Evolutionary conservation across 2,329 filamentous ascomycete species (phyloP), one percentile per base, ranked within the genome.

Genomic region (Aspergillus sp.): DNA sequence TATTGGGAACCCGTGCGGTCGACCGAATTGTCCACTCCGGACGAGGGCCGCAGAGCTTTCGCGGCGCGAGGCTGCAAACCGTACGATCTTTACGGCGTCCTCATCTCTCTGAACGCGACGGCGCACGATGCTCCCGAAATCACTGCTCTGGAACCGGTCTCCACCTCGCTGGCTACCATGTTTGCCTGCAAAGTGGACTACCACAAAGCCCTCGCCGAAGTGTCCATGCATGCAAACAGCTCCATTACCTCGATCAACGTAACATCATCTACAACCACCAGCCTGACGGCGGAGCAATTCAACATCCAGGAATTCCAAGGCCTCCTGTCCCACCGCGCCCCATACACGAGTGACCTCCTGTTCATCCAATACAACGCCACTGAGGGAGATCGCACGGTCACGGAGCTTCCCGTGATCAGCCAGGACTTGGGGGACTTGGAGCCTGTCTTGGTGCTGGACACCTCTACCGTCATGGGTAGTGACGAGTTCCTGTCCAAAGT

Each of bases 181-280:
- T 69, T 70, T 50, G 67, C 64, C 25, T 71, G 68, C 52, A 63
- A 64, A 14, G 61, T 71, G 6, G 36, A 56, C 7, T 71, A 71
- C 38, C 54, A 59, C 13, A 61, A 65, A 49, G 66, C 66, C 1
- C 47, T 65, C 7, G 68, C 66, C 10, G 53, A 55, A 23, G 52
- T 71, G 2, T 54, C 55, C 3, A 69, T 70, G 66, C 68, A 69
- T 46, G 64, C 67, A 9, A 70, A 70, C 46, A 69, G 67, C 45
- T 70, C 68, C 7, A 66, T 70, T 34, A 66, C 61, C 11, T 58
- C 53, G 6, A 58, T 69, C 6, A 34, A 56, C 1, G 32, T 68
- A 4, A 51, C 62, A 19, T 40, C 46, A 5, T 52, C 52, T 7
- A 67, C 65, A 3, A 54, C 55, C 14, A 54, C 55, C n/a, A 42